Base-by-base conservation (phyloP, 2,329 filamentous ascomycete species). In the Epichloe sylvatica region DNA sequence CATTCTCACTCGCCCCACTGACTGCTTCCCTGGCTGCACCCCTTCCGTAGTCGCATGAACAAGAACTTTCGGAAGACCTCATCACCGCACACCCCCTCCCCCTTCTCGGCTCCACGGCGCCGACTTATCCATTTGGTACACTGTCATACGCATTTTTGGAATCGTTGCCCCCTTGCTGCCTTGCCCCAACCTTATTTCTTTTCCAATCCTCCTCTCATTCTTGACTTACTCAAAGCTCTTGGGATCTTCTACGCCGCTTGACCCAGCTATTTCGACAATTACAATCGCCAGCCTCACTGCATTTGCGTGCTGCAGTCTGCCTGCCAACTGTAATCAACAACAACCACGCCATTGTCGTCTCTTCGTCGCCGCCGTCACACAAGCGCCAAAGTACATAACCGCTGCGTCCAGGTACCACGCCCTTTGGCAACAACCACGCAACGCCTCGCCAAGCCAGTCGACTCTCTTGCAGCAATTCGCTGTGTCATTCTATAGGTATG, bases 81-180 rank as follows among this genome's bases (percentile, higher is more conserved):
- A 33, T 35, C 45, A 41, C 34, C 43, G 55, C 51, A 50, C 56
- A 55, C 61, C 23, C 23, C 23, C 23, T 6, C 23, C 30, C 60
- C 60, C 59, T 56, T 55, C 55, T 57, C 60, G 60, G 58, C 61
- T 60, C 56, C 58, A 55, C 59, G 60, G 60, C 61, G 62, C 62
- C 62, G 60, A 63, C 56, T 59, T 61, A 61, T 61, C 61, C 61
- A 62, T 55, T 42, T 45, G 35, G 45, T 37, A 36, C 35, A 30
- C 53, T 56, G 47, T 53, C 56, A 56, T 54, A 52, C 57, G 44
- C 52, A 19, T 30, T 30, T 48, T 48, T 34, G 34, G 35, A 5
- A 40, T 44, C 19, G 40, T 48, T 35, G 46, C 34, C 45, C 54
- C 56, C 54, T 52, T 58, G 57, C 50, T 37, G 49, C 47, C 49